These are phyloP conservation scores for Amorphotheca resinae DNA, from an alignment of 495 filamentous ascomycete species.

Conservation along the genomic window DNA sequence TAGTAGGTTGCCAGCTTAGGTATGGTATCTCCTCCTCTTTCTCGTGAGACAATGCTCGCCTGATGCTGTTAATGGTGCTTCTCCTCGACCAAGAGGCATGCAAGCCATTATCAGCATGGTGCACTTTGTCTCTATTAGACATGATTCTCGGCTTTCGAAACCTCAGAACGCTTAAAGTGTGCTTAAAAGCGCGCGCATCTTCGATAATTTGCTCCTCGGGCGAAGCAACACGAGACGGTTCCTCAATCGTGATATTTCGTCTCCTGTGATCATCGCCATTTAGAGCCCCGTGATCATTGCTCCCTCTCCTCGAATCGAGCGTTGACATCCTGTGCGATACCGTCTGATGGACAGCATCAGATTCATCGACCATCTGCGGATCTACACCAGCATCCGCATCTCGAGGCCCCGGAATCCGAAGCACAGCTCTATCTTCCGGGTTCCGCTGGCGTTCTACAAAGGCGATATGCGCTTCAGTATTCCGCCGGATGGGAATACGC, in stretches of 20 bases:
- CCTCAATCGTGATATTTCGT: constrained; percentile 36
- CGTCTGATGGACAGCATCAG: constrained; percentile 16
- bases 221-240: constrained; percentile 25
- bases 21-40: constrained; percentile 59
- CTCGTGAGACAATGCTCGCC: constrained; percentile 28
- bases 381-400: constrained; percentile 71
- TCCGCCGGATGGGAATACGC: constrained; percentile 39
- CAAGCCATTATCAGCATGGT: background rate
- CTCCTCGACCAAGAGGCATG: constrained; percentile 7
- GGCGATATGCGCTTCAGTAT: constrained; percentile 68
- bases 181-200: constrained; percentile 23
- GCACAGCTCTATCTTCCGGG: constrained; percentile 50
- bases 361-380: constrained; percentile 48
- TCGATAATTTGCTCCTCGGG: constrained; percentile 24
- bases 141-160: constrained; percentile 24
- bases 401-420: constrained; percentile 78
- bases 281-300: background rate
- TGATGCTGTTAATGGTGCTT: constrained; percentile 22
- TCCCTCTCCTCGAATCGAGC: constrained; percentile 1
- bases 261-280: constrained; percentile 15
- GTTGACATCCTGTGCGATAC: constrained; percentile 10
- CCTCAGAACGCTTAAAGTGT: constrained; percentile 24
- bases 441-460: constrained; percentile 79
- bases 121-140: constrained; percentile 16
- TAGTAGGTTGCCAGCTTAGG: constrained; percentile 83